Evolutionary conservation across 208 protist species (phyloP).

Genomic region (Wallacemonas sp.): DNA sequence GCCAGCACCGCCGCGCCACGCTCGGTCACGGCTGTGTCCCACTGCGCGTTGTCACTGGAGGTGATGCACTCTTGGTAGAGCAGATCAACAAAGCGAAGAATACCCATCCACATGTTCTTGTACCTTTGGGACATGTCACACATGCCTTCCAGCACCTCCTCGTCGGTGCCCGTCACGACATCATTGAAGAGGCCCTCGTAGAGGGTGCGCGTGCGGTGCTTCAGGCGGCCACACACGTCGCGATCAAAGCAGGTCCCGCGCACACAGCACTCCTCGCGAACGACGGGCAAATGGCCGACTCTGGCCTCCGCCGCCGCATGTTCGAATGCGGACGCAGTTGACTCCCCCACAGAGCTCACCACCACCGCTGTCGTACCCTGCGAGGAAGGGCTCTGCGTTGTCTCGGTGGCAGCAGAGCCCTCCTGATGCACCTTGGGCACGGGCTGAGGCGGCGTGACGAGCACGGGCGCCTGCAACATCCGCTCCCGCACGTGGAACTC

Average conservation of each 20-base stretch:
- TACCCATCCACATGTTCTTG: conserved; percentile 61
- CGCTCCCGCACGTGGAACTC: conserved; percentile 24
- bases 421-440: background rate
- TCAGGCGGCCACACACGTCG: conserved; percentile 25
- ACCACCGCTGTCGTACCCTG: too few species aligned
- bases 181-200: conserved; percentile 51
- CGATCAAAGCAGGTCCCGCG: conserved; percentile 69
- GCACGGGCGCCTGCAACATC: conserved; percentile 25
- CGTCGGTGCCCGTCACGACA: conserved; percentile 36
- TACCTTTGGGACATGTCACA: conserved; percentile 68
- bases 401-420: background rate
- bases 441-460: conserved; percentile 9
- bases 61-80: conserved; percentile 28
- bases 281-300: background rate
- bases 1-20: background rate
- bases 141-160: conserved; percentile 34
- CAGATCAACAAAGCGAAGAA: conserved; percentile 61
- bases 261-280: conserved; percentile 39
- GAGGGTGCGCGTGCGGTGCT: conserved; percentile 33
- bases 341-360: too few species aligned
- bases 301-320: background rate
- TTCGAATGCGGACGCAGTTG: conserved; percentile 2
- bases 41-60: conserved; percentile 5
- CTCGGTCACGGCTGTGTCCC: background rate
- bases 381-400: background rate